These are phyloP conservation scores for Septoria linicola DNA, from an alignment of 2,329 filamentous ascomycete species.

Conservation along the genomic window DNA sequence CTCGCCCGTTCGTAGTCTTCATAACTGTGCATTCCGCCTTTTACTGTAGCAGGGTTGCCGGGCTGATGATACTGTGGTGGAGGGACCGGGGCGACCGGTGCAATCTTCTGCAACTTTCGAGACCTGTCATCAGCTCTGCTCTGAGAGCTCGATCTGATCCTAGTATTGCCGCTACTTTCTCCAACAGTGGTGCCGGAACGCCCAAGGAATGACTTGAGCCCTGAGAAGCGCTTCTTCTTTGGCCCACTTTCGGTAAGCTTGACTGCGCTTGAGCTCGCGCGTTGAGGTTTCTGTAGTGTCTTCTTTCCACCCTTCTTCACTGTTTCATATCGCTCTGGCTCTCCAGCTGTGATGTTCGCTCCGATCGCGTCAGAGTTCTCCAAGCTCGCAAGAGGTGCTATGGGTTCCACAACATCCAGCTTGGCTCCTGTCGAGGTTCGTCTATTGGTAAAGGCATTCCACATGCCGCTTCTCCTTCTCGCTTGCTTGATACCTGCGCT, in stretches of 20 bases:
- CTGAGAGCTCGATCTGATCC: constrained; percentile 6
- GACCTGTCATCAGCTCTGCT: constrained; percentile 7
- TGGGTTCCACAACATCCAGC: background rate
- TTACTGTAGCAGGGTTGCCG: constrained; percentile 10
- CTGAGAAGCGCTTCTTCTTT: constrained; percentile 48
- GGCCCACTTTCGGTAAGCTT: constrained; percentile 23
- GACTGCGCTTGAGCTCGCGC: constrained; percentile 29
- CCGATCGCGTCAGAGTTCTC: constrained; percentile 7
- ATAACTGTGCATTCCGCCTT: constrained; percentile 11
- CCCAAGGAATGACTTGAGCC: constrained; percentile 46
- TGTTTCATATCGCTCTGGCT: constrained; percentile 2
- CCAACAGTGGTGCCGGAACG: constrained; percentile 38
- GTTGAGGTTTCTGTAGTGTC: constrained; percentile 35
- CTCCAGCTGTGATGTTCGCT: background rate
- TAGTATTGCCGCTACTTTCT: constrained; percentile 16
- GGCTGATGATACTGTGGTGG: constrained; percentile 4
- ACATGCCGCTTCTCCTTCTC: constrained; percentile 26
- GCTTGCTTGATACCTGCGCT: constrained; percentile 17
- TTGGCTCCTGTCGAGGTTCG: constrained; percentile 2
- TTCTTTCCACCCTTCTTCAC: constrained; percentile 8
- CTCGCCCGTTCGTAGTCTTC: constrained; percentile 9
- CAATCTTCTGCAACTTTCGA: constrained; percentile 14
- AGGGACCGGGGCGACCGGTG: constrained; percentile 3
- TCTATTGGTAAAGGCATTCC: constrained; percentile 25
- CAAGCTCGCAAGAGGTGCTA: constrained; percentile 9